Evolutionary conservation across 768 basidiomycete species (phyloP).

Genomic region (Suillus clintonianus): DNA sequence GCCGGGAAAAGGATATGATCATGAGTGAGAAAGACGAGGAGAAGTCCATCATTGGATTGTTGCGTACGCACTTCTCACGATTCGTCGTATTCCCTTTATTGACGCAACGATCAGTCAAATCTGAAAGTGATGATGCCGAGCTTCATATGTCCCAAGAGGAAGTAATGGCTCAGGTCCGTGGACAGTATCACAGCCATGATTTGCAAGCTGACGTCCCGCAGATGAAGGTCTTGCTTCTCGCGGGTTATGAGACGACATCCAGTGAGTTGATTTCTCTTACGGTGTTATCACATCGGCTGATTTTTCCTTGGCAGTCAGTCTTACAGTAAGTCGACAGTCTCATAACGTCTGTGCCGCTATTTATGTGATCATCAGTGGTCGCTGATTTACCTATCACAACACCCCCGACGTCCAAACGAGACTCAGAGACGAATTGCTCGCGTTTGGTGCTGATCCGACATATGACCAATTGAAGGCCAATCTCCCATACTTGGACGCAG

Average conservation of each 20-base stretch:
- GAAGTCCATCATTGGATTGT: constrained; percentile 25
- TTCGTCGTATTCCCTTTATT: constrained; percentile 7
- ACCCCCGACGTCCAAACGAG: constrained; percentile 47
- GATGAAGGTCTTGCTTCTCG: constrained; percentile 19
- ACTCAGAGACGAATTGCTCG: constrained; percentile 50
- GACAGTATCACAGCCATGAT: neutral
- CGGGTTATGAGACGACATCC: constrained; percentile 25
- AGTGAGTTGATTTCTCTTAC: constrained; percentile 7
- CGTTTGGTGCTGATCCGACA: constrained; percentile 47
- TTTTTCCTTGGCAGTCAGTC: constrained; percentile 7
- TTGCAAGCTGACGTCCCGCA: neutral
- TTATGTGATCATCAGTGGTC: constrained; percentile 43
- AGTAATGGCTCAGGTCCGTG: constrained; percentile 23
- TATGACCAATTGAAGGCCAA: constrained; percentile 52
- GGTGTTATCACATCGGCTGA: neutral
- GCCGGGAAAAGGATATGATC: constrained; percentile 31
- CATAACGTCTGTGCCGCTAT: neutral
- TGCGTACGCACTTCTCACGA: constrained; percentile 21
- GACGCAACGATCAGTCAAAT: constrained; percentile 32
- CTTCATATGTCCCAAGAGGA: constrained; percentile 27
- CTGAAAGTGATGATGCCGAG: constrained; percentile 28
- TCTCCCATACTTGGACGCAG: constrained; percentile 57
- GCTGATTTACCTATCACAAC: constrained; percentile 52
- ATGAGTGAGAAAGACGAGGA: constrained; percentile 23
- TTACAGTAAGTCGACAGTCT: constrained; percentile 10